Evolutionary conservation across 164 flowering plant genomes (phyloP).

Genomic region (Dillenia turbinata): DNA sequence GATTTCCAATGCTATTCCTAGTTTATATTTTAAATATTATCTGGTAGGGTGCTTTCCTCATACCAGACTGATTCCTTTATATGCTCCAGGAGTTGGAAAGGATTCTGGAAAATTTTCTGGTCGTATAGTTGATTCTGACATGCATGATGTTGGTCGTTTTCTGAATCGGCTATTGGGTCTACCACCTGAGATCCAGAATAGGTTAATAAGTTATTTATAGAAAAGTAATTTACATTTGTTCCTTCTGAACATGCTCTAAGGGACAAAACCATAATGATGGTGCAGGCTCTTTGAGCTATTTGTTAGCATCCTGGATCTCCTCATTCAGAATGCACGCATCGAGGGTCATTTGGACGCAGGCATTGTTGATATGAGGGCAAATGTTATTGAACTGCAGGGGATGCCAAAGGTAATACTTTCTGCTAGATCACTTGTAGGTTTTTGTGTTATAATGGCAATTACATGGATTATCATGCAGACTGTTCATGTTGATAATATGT

Average conservation of each 20-base stretch:
- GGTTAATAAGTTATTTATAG: constrained; percentile 32
- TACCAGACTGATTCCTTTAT: background rate
- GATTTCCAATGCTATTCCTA: no score
- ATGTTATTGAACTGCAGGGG: constrained; percentile 58
- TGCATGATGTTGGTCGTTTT: constrained; percentile 98
- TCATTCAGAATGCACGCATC: constrained; percentile 76
- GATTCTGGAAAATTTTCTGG: constrained; percentile 72
- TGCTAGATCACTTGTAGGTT: constrained; percentile 5
- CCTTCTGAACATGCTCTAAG: background rate
- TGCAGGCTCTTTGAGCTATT: constrained; percentile 93
- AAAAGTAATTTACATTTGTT: constrained; percentile 1
- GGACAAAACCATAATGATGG: constrained; percentile 6
- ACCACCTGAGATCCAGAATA: constrained; percentile 95
- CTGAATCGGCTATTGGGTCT: constrained; percentile 90
- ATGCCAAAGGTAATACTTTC: constrained; percentile 62
- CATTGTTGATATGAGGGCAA: constrained; percentile 90
- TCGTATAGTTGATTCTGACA: constrained; percentile 92
- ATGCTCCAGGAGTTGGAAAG: constrained; percentile 60
- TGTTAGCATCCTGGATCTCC: constrained; percentile 75
- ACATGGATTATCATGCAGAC: constrained; percentile 51
- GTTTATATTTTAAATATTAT: no score
- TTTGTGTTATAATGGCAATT: constrained; percentile 1
- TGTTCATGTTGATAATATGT: constrained; percentile 81
- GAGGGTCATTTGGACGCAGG: constrained; percentile 96
- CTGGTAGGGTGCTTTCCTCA: no score